Evolutionary conservation across 2,329 filamentous ascomycete genomes (phyloP).

Genomic region (Claviceps arundinis): DNA sequence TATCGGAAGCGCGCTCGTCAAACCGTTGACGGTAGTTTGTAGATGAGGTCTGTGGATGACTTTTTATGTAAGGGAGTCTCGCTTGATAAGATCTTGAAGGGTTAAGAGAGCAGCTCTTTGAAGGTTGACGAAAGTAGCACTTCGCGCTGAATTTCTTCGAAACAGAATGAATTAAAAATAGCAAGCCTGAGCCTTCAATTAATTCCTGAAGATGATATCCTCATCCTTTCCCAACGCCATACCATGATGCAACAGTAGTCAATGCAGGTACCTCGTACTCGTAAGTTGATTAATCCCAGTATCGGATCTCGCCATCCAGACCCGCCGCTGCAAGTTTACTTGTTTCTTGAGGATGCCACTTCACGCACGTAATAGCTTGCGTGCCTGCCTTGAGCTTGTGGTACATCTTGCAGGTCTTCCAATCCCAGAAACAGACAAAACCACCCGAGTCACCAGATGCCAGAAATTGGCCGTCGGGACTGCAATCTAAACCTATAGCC

Average conservation of each 20-base stretch:
- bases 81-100: too few relatives aligned
- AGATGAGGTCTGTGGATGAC: too few relatives aligned
- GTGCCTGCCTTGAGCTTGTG: constrained; percentile 86
- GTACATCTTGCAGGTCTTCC: constrained; percentile 99
- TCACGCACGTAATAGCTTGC: constrained; percentile 68
- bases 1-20: too few relatives aligned
- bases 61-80: too few relatives aligned
- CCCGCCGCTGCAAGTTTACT: constrained; percentile 89
- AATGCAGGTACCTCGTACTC: neutral
- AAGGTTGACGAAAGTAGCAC: too few relatives aligned
- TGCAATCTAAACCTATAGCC: constrained; percentile 78
- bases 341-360: constrained; percentile 96
- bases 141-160: too few relatives aligned
- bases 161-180: too few relatives aligned
- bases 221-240: neutral
- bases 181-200: too few relatives aligned
- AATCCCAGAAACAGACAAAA: constrained; percentile 94
- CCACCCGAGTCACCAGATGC: constrained; percentile 77
- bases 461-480: constrained; percentile 84
- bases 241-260: neutral
- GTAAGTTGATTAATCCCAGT: constrained; percentile 61
- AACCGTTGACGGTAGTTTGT: too few relatives aligned
- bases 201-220: neutral
- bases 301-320: constrained; percentile 74
- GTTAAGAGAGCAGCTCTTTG: too few relatives aligned